These are phyloP conservation scores for Populus hybrid DNA, from an alignment of 441 rosid genomes.

Conservation along the genomic window DNA sequence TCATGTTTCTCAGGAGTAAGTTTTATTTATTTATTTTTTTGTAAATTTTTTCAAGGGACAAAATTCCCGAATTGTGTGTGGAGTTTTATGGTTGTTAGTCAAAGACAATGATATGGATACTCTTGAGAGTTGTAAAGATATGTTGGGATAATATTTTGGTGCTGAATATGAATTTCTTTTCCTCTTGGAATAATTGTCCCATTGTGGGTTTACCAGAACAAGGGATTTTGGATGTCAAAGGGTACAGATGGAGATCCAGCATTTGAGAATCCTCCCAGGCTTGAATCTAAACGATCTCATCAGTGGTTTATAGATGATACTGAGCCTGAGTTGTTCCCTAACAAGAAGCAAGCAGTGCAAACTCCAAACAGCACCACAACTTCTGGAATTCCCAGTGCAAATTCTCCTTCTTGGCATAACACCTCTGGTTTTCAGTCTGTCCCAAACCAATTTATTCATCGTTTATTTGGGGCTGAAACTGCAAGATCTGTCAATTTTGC, in stretches of 20 bases:
- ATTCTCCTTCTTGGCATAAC: constrained; percentile 44
- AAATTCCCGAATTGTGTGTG: background rate
- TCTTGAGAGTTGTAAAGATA: background rate
- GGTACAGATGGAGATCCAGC: constrained; percentile 43
- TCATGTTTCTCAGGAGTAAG: background rate
- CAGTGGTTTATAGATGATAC: constrained; percentile 63
- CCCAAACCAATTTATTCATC: constrained; percentile 44
- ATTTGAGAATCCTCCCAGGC: constrained; percentile 46
- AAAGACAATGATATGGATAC: background rate
- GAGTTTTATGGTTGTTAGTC: background rate
- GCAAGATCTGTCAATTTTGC: constrained; percentile 34
- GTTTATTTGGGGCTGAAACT: constrained; percentile 52
- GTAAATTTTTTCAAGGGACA: background rate
- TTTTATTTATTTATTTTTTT: background rate
- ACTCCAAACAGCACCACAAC: constrained; percentile 33
- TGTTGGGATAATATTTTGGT: background rate
- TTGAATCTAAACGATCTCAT: constrained; percentile 55
- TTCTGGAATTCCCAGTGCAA: constrained; percentile 36
- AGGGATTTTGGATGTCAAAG: constrained; percentile 56
- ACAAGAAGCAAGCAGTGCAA: constrained; percentile 61
- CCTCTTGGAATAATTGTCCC: background rate
- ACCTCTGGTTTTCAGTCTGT: constrained; percentile 42
- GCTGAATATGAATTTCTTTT: background rate
- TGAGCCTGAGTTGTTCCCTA: constrained; percentile 50
- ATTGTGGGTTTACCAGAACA: constrained; percentile 32